Base-by-base conservation (phyloP, 345 rosid species). In the Dipteronia sinensis region DNA sequence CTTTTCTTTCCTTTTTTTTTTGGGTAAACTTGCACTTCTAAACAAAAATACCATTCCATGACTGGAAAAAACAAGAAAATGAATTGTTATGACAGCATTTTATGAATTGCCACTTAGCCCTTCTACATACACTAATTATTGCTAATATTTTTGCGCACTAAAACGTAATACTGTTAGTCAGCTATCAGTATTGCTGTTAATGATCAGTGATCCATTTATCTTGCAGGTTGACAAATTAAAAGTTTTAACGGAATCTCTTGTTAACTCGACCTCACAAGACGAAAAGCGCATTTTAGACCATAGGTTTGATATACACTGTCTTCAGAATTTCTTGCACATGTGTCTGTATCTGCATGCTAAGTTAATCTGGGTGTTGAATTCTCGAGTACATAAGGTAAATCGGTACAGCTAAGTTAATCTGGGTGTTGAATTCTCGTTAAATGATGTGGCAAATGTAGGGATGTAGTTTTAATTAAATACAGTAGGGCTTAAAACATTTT, bases 141-240 rank as follows among this genome's bases (percentile, higher is more conserved):
- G 38, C 38, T 34, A 34, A 34, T 34, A 34, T 34, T 34, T 34
- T 34, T 34, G 31, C 66, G 53, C 67, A 15, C 22, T 62, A 64
- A 46, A 34, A n/a, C 38, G 10, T 71, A 5, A n/a, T 17, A 31
- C 6, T 34, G 12, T 47, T 65, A 64, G 40, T 47, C 47, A 27
- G 40, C 20, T 7, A 34, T 40, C 19, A n/a, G 3, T 65, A n/a
- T 6, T 47, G 44, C 68, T 55, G 49, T 29, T 78, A 67, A 63
- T 72, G 23, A 79, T 76, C 10, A 4, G 58, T 49, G 15, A 67
- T 67, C 47, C 38, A 49, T 67, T 80, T 72, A 64, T 79, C 34
- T 72, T 86, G 79, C 90, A 96, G 98, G 86, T 94, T 11, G 89
- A 93, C 76, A 96, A 91, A 80, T 87, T 96, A 81, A 93, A 90